A percentile compares a stretch with the other conserved stretches of the same genome.
Evolutionary conservation across 2,329 filamentous ascomycete species (phyloP).

Genomic region (Claviceps sorghi): DNA sequence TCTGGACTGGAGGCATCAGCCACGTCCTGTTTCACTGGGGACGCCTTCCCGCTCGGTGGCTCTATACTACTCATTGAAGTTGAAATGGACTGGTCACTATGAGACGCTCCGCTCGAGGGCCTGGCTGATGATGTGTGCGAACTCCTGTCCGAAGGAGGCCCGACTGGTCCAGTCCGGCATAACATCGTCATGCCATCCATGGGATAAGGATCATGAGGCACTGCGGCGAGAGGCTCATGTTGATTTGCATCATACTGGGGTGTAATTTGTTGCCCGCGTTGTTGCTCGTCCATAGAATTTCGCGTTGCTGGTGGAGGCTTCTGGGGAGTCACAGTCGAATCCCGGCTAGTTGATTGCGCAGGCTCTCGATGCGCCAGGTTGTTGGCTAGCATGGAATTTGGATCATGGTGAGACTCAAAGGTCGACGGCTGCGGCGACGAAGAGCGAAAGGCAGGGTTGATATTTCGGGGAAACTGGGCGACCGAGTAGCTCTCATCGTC

Average conservation of each 20-base stretch:
- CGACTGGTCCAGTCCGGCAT: slow-evolving; percentile 58
- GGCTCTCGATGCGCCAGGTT: slow-evolving; percentile 48
- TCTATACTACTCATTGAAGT: slow-evolving; percentile 83
- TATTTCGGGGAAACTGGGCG: slow-evolving; percentile 85
- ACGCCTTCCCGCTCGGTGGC: slow-evolving; percentile 56
- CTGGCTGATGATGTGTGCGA: slow-evolving; percentile 44
- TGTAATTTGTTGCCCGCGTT: slow-evolving; percentile 10
- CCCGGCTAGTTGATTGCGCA: slow-evolving; percentile 29
- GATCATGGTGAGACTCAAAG: slow-evolving; percentile 84
- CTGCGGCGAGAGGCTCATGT: slow-evolving; percentile 44
- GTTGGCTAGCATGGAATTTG: slow-evolving; percentile 56
- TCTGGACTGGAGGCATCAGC: slow-evolving; percentile 38
- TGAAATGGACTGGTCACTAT: slow-evolving; percentile 80
- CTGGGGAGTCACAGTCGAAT: slow-evolving; percentile 37
- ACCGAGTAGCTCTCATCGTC: slow-evolving; percentile 87
- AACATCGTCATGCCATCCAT: slow-evolving; percentile 96
- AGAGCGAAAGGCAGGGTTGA: slow-evolving; percentile 90
- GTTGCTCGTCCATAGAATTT: slow-evolving; percentile 9
- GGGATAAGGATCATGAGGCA: slow-evolving; percentile 88
- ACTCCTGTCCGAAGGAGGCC: slow-evolving; percentile 41
- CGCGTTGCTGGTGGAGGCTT: slow-evolving; percentile 16
- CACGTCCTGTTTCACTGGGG: slow-evolving; percentile 53
- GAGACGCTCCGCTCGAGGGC: slow-evolving; percentile 72
- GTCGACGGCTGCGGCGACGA: slow-evolving; percentile 91
- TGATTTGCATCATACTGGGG: slow-evolving; percentile 35